Evolutionary conservation across 1,284 basidiomycete genomes (phyloP), one percentile per base, ranked within the genome.

Genomic region (Dichomitus squalens): DNA sequence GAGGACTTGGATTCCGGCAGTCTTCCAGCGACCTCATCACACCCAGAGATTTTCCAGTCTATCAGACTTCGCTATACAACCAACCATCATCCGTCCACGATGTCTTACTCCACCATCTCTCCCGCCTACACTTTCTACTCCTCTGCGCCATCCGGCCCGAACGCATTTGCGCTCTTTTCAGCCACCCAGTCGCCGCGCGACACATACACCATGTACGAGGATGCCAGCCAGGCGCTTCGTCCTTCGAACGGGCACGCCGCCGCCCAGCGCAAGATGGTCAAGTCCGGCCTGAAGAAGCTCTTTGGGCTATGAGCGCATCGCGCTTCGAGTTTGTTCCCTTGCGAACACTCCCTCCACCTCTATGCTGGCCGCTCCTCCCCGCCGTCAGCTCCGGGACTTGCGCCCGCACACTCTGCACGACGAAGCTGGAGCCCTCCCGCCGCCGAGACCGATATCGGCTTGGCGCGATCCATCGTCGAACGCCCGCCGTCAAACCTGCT

Each of bases 151-250:
- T 46, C 64, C 23, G 57, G 64, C 12, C 64, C 64, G n/a, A 64
- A 67, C 53, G 67, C 66, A 2, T 69, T 70, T 58, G 53, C 52
- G 43, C 59, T 70, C 36, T 69, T 68, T 62, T 20, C 61, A 3
- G 44, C 61, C 40, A 55, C 65, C 14, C 66, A 68, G 43, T 67
- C 67, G 8, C 69, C 68, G 0, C 66, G 68, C 43, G 68, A 69
- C 40, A 61, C 64, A 35, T 65, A 70, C 52, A 49, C 59, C 49
- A 60, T 66, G 57, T 67, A 65, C 55, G 68, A 68, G 43, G 68
- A 69, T 31, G 61, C 66, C n/a, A 60, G 63, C 36, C 53, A 58
- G 41, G 63, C 50, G 61, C 46, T 60, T 58, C 58, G 47, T 59
- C 55, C 58, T 46, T 39, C 57, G 53, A 55, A 55, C 55, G 58